Percentiles rank a stretch among this genome's conserved stretches.
These are phyloP conservation scores for Moesziomyces sp. DNA, from an alignment of 1,284 basidiomycete genomes.

Conservation along the genomic window DNA sequence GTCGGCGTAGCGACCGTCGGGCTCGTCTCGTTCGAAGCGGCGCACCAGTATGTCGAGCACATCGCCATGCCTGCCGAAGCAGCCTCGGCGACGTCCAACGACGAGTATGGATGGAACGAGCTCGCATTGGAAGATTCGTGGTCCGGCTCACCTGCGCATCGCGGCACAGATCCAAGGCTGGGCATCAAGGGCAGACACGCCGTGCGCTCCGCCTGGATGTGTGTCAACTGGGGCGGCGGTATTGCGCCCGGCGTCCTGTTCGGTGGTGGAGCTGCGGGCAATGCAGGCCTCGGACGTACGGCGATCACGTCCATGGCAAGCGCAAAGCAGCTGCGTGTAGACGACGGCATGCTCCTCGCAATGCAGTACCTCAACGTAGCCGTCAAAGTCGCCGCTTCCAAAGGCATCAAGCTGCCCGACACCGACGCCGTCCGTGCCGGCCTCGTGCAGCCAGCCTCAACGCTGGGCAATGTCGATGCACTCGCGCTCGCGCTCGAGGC, in stretches of 20 bases:
- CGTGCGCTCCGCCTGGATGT: conserved; percentile 63
- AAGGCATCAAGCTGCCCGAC: conserved; percentile 56
- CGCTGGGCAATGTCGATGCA: conserved; percentile 40
- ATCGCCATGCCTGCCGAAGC: conserved; percentile 43
- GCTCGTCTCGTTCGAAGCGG: conserved; percentile 53
- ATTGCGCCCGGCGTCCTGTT: conserved; percentile 57
- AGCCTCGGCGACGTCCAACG: conserved; percentile 14
- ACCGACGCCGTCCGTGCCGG: conserved; percentile 28
- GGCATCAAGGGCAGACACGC: conserved; percentile 62
- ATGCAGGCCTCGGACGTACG: conserved; percentile 31
- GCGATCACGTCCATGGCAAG: conserved; percentile 30
- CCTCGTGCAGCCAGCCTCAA: conserved; percentile 20
- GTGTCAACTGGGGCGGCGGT: conserved; percentile 61
- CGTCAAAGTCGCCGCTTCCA: conserved; percentile 42
- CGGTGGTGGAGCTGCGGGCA: conserved; percentile 25
- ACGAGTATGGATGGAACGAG: conserved; percentile 43
- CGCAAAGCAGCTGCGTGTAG: conserved; percentile 19
- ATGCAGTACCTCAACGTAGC: conserved; percentile 54
- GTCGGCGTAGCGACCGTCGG: conserved; percentile 47
- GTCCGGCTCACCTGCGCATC: conserved; percentile 14
- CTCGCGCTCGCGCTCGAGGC: conserved; percentile 39
- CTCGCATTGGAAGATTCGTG: conserved; percentile 49
- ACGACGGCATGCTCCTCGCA: conserved; percentile 53
- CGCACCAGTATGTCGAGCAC: conserved; percentile 65
- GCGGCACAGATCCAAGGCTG: conserved; percentile 56